Percentiles rank a stretch among this genome's conserved stretches.
These are phyloP conservation scores for Pulveroboletus frians DNA, from an alignment of 768 basidiomycete genomes.

Conservation along the genomic window DNA sequence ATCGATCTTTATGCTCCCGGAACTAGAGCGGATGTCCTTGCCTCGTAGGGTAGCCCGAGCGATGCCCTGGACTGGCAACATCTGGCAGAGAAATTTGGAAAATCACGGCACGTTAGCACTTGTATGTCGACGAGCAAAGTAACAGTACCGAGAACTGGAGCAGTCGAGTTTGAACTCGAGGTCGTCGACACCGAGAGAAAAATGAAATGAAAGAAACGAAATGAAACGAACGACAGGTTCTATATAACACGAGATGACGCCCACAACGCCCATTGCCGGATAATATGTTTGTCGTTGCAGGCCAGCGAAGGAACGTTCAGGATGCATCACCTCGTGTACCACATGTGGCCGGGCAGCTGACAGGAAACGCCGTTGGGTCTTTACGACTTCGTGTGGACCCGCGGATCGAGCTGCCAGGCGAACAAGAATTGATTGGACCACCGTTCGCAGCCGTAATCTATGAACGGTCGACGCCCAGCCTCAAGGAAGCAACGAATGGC, in stretches of 20 bases:
- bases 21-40: neutral
- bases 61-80: conserved; percentile 8
- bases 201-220: neutral
- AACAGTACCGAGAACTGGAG: neutral
- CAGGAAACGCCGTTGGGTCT: neutral
- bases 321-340: conserved; percentile 16
- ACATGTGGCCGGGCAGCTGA: conserved; percentile 10
- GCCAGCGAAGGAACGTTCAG: conserved; percentile 6
- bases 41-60: neutral
- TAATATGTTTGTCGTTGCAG: conserved; percentile 1
- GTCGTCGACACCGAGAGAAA: neutral
- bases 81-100: conserved; percentile 6
- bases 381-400: conserved; percentile 1
- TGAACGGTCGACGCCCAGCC: conserved; percentile 1
- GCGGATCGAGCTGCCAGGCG: neutral
- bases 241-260: conserved; percentile 3
- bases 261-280: conserved; percentile 4
- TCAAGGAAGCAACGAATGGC: conserved; percentile 10
- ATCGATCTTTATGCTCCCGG: neutral
- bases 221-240: neutral
- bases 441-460: neutral
- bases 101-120: neutral
- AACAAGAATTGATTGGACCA: conserved; percentile 4
- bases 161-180: neutral
- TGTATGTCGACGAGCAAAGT: neutral